phyloP scores from a whole-genome alignment of 345 rosid species.

The Syzygium aqueum region DNA sequence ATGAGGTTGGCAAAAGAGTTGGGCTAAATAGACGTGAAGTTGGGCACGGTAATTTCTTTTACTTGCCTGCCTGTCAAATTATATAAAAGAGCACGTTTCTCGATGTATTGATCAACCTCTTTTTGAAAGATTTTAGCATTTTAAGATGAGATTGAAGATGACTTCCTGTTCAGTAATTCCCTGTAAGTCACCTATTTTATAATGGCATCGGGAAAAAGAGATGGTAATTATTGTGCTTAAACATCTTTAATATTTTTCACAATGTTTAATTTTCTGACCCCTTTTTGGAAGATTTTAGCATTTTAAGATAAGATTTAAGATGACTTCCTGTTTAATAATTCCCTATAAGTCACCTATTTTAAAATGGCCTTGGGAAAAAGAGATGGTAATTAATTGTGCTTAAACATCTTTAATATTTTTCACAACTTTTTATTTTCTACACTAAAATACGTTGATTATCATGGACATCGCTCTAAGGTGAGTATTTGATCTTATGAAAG shows the following conservation, averaged over 20 bases:
- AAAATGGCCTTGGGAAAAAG: not conserved
- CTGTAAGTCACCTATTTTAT: not conserved
- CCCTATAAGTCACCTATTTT: not conserved
- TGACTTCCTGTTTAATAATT: not conserved
- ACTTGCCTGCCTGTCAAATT: not conserved
- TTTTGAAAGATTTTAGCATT: not conserved
- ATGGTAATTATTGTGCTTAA: not conserved
- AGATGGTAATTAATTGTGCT: not conserved
- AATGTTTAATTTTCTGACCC: not conserved
- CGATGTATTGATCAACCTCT: not conserved
- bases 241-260: not conserved
- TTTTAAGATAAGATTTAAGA: not conserved
- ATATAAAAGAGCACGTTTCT: not conserved
- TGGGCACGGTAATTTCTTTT: slow-evolving; percentile 59
- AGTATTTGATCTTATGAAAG: not conserved
- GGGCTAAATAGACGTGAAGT: slow-evolving; percentile 99
- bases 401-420: not conserved
- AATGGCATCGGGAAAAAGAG: not conserved
- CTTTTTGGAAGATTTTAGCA: not conserved
- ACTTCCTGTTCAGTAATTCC: not conserved
- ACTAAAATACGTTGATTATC: not conserved
- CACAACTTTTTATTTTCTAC: not conserved
- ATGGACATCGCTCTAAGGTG: not conserved
- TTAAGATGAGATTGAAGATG: not conserved
- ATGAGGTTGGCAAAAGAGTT: slow-evolving; percentile 86